phyloP scores from a whole-genome alignment of 768 basidiomycete genomes.

The Trametes elegans region DNA sequence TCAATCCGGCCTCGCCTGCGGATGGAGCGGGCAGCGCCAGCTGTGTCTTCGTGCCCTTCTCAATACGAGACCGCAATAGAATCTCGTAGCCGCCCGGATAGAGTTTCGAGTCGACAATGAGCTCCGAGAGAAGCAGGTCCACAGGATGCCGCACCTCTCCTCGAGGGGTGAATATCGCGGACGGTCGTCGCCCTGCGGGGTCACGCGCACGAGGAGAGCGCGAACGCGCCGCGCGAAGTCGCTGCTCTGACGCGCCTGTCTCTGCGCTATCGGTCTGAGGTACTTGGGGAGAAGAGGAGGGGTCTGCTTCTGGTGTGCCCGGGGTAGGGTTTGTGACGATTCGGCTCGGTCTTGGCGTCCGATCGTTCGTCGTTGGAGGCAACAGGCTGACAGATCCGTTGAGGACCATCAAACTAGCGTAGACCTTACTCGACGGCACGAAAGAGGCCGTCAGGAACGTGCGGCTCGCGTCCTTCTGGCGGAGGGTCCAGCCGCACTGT shows the following conservation, averaged over 20 bases:
- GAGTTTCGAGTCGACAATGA: conserved; percentile 78
- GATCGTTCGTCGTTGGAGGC: conserved; percentile 30
- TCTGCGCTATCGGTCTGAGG: conserved; percentile 6
- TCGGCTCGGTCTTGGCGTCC: conserved; percentile 42
- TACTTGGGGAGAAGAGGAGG: not conserved
- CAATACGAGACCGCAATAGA: conserved; percentile 41
- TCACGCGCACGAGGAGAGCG: conserved; percentile 33
- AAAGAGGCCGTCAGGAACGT: conserved; percentile 56
- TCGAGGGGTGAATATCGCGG: conserved; percentile 60
- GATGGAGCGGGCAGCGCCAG: conserved; percentile 34
- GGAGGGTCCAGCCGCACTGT: conserved; percentile 54
- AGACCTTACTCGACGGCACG: conserved; percentile 47
- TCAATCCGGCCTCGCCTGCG: conserved; percentile 21
- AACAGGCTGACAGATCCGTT: conserved; percentile 26
- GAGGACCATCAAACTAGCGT: conserved; percentile 51
- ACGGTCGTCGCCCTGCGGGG: conserved; percentile 27
- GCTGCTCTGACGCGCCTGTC: conserved; percentile 6
- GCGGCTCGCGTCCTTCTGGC: conserved; percentile 56
- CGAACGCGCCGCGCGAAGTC: conserved; percentile 28
- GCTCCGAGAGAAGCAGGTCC: conserved; percentile 75
- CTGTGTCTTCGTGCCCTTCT: conserved; percentile 33
- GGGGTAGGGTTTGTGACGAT: conserved; percentile 19
- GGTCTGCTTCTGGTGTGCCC: not conserved
- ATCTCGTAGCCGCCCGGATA: conserved; percentile 77
- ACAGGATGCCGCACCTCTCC: conserved; percentile 59